A percentile compares a stretch with the other conserved stretches of the same genome.
These are phyloP conservation scores for Geranium brycei DNA, from an alignment of 345 rosid species.

Conservation along the genomic window DNA sequence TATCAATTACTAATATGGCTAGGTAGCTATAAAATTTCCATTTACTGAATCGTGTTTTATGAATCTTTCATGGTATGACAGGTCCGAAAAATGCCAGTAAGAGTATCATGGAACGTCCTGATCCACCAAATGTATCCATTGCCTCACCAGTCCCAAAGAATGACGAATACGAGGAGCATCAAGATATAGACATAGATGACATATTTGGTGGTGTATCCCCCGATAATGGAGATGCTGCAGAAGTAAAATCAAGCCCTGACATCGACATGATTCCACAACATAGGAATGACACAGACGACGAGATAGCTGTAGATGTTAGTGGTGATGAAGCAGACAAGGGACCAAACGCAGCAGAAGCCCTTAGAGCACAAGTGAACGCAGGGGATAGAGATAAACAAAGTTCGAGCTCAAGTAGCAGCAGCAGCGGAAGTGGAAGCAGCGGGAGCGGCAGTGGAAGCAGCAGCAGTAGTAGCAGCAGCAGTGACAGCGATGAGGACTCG, in stretches of 20 bases:
- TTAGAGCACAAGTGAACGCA: conserved; percentile 68
- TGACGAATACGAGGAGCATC: conserved; percentile 55
- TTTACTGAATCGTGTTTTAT: background rate
- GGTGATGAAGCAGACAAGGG: conserved; percentile 61
- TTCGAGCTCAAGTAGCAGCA: conserved; percentile 61
- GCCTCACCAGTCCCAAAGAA: conserved; percentile 32
- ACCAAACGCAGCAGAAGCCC: conserved; percentile 86
- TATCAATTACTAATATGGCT: background rate
- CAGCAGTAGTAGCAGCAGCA: conserved; percentile 50
- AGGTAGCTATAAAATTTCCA: background rate
- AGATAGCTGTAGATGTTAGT: conserved; percentile 77
- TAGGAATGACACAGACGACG: conserved; percentile 45
- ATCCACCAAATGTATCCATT: conserved; percentile 19
- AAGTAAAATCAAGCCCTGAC: conserved; percentile 18
- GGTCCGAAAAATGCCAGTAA: conserved; percentile 23
- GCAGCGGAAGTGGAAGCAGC: conserved; percentile 70
- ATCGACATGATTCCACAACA: conserved; percentile 11
- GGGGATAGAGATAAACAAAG: conserved; percentile 23
- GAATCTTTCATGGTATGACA: conserved; percentile 2
- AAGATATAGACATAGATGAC: conserved; percentile 43
- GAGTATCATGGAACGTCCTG: conserved; percentile 21
- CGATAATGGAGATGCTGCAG: conserved; percentile 27
- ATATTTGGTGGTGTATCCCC: conserved; percentile 51
- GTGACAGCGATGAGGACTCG: conserved; percentile 57
- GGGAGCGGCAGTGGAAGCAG: conserved; percentile 60